Evolutionary conservation across 1,284 basidiomycete genomes (phyloP).

Genomic region (Apiotrichum sp.): DNA sequence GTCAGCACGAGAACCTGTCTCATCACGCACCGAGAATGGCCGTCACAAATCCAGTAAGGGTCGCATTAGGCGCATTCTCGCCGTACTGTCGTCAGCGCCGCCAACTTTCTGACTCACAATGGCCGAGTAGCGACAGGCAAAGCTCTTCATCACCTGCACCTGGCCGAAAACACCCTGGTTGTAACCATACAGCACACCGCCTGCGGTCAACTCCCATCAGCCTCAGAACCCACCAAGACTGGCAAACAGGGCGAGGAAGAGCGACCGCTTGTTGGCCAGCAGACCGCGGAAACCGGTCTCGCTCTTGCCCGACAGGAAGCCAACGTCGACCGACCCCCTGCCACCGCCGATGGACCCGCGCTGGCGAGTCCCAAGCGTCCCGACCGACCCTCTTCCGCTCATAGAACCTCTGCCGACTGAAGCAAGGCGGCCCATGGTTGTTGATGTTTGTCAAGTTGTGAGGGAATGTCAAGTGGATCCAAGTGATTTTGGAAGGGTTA

Average conservation of each 20-base stretch:
- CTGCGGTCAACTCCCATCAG: neutral
- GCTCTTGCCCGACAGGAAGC: too few relatives aligned
- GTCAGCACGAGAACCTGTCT: too few relatives aligned
- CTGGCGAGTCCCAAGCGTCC: too few relatives aligned
- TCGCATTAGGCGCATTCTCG: neutral
- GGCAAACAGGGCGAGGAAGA: neutral
- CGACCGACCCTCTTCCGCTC: too few relatives aligned
- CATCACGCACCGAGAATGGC: conserved; percentile 5
- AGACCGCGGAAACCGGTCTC: neutral
- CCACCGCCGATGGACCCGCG: neutral
- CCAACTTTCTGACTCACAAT: neutral
- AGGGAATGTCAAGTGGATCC: too few relatives aligned
- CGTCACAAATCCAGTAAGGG: conserved; percentile 12
- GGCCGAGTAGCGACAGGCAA: neutral
- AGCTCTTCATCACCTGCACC: conserved; percentile 14
- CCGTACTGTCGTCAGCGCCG: neutral
- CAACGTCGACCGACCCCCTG: too few relatives aligned
- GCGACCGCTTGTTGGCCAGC: neutral
- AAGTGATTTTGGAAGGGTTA: too few relatives aligned
- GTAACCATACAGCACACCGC: conserved; percentile 16
- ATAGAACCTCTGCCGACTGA: too few relatives aligned
- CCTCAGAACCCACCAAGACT: neutral
- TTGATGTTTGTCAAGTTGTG: too few relatives aligned
- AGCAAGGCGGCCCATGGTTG: too few relatives aligned
- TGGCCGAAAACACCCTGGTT: conserved; percentile 18